A percentile compares a stretch with the other conserved stretches of the same genome.
These are phyloP conservation scores for Fonsecaea pugnacius DNA, from an alignment of 2,329 filamentous ascomycete species.

Conservation along the genomic window DNA sequence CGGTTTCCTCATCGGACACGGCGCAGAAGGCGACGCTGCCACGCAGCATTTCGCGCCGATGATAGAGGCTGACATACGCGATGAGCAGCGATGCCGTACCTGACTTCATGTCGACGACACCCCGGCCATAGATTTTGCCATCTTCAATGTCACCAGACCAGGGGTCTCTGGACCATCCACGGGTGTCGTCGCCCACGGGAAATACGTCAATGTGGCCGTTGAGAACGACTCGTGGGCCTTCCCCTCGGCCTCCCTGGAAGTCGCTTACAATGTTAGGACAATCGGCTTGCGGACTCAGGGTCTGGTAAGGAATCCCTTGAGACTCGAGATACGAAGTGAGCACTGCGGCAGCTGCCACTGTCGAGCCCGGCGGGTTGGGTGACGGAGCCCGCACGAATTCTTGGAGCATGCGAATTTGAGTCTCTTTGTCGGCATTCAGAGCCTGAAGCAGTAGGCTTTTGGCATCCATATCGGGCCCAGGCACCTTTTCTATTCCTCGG, in stretches of 20 bases:
- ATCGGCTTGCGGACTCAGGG: constrained; percentile 40
- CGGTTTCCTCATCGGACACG: constrained; percentile 50
- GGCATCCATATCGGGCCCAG: no score
- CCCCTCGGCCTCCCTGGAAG: constrained; percentile 31
- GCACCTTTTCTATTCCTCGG: no score
- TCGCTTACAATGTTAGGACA: constrained; percentile 46
- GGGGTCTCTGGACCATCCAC: constrained; percentile 42
- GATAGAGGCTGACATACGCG: constrained; percentile 45
- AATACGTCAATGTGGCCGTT: constrained; percentile 53
- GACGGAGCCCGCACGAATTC: constrained; percentile 44
- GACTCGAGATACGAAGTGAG: constrained; percentile 40
- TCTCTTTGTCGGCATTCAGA: constrained; percentile 31
- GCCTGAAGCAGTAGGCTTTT: no score
- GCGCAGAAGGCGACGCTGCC: constrained; percentile 41
- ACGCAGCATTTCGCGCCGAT: constrained; percentile 28
- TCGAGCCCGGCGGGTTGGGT: constrained; percentile 48
- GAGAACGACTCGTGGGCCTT: constrained; percentile 43
- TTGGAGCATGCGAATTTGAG: constrained; percentile 43
- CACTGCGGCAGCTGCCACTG: constrained; percentile 42
- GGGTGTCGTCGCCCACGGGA: constrained; percentile 42
- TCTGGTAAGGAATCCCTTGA: constrained; percentile 35
- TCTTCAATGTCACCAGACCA: constrained; percentile 46
- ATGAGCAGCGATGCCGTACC: constrained; percentile 48
- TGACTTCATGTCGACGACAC: constrained; percentile 52
- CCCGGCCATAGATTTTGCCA: constrained; percentile 45